Percentiles rank a stretch among this genome's conserved stretches.
Evolutionary conservation across 2,329 filamentous ascomycete species (phyloP).

Genomic region (Neurospora crassa): DNA sequence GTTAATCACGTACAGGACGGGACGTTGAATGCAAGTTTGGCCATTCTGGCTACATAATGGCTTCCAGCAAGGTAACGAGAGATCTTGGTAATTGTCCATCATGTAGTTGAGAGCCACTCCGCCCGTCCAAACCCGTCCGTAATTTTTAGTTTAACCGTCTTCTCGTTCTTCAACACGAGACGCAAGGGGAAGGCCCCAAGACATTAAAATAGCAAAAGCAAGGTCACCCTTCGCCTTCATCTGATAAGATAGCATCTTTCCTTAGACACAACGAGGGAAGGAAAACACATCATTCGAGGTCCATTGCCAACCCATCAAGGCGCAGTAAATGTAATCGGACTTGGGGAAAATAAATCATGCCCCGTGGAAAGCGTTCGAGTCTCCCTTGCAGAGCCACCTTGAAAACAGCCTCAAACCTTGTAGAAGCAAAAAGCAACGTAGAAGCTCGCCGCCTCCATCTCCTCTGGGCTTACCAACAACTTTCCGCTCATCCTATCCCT

Average conservation of each 20-base stretch:
- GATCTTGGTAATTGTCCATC: not conserved
- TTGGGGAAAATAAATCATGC: not conserved
- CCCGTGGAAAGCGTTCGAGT: not conserved
- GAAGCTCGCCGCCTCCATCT: slow-evolving; percentile 86
- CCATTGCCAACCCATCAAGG: not conserved
- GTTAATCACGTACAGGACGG: not conserved
- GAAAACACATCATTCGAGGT: not conserved
- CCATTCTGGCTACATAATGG: not conserved
- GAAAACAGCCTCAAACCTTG: slow-evolving; percentile 48
- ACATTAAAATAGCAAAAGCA: not conserved
- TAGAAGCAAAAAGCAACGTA: slow-evolving; percentile 97
- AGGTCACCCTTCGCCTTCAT: not conserved
- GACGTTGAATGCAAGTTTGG: too few species aligned
- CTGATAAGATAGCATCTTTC: not conserved
- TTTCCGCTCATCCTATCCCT: slow-evolving; percentile 57
- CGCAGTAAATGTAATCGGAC: not conserved
- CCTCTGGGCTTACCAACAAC: slow-evolving; percentile 68
- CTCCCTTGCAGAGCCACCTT: not conserved
- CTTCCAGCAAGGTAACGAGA: not conserved
- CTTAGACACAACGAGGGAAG: not conserved
- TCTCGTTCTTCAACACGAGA: not conserved
- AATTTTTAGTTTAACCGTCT: not conserved
- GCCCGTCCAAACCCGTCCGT: not conserved
- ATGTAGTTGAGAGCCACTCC: not conserved
- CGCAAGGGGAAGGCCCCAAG: not conserved